Evolutionary conservation across 2,329 filamentous ascomycete genomes (phyloP).

Genomic region (Colletotrichum acutatum): DNA sequence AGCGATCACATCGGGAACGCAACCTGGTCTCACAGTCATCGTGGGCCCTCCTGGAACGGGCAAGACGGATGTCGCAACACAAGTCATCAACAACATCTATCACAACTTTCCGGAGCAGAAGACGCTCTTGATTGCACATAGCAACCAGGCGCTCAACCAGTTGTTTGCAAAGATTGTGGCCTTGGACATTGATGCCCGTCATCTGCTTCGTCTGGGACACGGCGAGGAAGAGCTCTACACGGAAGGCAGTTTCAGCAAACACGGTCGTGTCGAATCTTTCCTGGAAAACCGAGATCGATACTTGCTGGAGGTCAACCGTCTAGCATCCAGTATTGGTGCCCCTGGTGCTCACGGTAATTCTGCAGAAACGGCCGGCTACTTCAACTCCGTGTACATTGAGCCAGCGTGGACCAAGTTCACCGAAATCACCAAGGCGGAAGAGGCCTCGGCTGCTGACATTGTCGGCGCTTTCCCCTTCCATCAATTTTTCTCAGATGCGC

Average conservation of each 20-base stretch:
- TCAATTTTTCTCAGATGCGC: conserved; percentile 85
- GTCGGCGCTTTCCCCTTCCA: conserved; percentile 87
- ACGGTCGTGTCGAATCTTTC: conserved; percentile 94
- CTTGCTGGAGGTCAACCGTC: conserved; percentile 84
- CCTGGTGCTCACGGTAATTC: conserved; percentile 96
- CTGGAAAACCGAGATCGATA: conserved; percentile 85
- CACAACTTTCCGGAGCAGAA: conserved; percentile 96
- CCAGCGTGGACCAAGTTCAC: conserved; percentile 90
- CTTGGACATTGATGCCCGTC: conserved; percentile 93
- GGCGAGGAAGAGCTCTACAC: conserved; percentile 94
- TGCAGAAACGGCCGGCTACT: conserved; percentile 96
- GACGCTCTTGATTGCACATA: conserved; percentile 93
- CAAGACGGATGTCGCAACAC: conserved; percentile 98
- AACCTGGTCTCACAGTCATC: conserved; percentile 92
- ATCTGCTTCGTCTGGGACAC: conserved; percentile 90
- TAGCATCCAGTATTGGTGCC: conserved; percentile 86
- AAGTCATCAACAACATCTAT: conserved; percentile 99
- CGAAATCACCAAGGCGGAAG: conserved; percentile 63
- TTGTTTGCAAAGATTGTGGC: conserved; percentile 98
- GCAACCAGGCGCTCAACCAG: conserved; percentile 97
- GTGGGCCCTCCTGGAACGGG: conserved; percentile 96
- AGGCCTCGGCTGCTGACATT: conserved; percentile 70
- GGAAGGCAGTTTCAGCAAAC: conserved; percentile 89
- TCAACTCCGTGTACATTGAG: conserved; percentile 90
- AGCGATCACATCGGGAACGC: conserved; percentile 92